Evolutionary conservation across 2,329 filamentous ascomycete genomes (phyloP), one percentile per base, ranked within the genome.

Genomic region (Hypoxylon sp.): DNA sequence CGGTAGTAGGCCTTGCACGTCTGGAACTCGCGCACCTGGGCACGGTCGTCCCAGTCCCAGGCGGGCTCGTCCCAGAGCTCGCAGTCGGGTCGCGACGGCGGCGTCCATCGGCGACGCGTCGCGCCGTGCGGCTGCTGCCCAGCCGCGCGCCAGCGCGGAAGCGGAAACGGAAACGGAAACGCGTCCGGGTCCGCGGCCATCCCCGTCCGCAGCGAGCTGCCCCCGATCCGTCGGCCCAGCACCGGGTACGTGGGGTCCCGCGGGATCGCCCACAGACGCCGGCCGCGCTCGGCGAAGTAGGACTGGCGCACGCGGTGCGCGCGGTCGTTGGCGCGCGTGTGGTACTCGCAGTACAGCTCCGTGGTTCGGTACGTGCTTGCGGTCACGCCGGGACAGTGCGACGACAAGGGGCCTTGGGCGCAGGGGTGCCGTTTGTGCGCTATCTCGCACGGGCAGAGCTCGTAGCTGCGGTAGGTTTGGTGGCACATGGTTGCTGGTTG

Each of bases 371-470:
- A 26, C 13, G 34, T 20, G 13, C 11, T 12, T 23, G 15, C 27
- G 6, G 4, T 3, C 23, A 8, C 2, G 31, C 1, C 8, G 31
- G 17, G 41, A 31, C 41, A 35, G 21, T 17, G 31, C 9, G 3
- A n/a, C n/a, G n/a, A n/a, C n/a, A n/a, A n/a, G n/a, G n/a, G n/a
- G n/a, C n/a, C n/a, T n/a, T n/a, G n/a, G n/a, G n/a, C n/a, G n/a
- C n/a, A n/a, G n/a, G n/a, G n/a, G n/a, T n/a, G n/a, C n/a, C n/a
- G n/a, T n/a, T n/a, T n/a, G n/a, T n/a, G n/a, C n/a, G n/a, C n/a
- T n/a, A 47, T 20, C n/a, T 66, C 37, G 44, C 64, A 66, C 9
- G 60, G 56, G 40, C 64, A 66, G 32, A 41, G 23, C 5, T 17
- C 25, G 40, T 61, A 66, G 15, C 53, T 29, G 7, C 55, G 42